Evolutionary conservation across 176 grass and related monocot species (phyloP), one percentile per base, ranked within the genome.

Genomic region (Hyparrhenia diplandra): DNA sequence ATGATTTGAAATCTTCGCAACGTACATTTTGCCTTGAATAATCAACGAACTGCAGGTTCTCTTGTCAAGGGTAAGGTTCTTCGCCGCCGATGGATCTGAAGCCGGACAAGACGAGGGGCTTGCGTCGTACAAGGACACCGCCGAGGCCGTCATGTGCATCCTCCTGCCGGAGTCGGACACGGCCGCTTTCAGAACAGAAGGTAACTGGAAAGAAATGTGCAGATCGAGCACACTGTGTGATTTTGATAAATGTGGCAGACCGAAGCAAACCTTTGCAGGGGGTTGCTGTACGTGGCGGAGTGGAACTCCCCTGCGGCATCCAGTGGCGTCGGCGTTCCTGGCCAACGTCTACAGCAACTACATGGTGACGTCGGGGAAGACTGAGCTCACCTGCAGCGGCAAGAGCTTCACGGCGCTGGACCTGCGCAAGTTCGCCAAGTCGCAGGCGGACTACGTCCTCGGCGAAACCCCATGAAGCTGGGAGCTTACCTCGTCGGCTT

Each of bases 401-500:
- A 82, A 81, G 67, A 76, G 73, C 80, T 97, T 91, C 84, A 35
- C 84, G 2, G 52, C 91, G 4, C 20, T 36, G 0, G 87, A 97
- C 71, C 91, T 97, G 55, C 91, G 89, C 62, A 89, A 75, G 8
- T 97, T 97, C 55, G 94, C 94, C 54, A 83, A 78, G 61, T 91
- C 91, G 10, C 47, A 93, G 91, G 89, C 66, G 13, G 85, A 94
- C 37, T 97, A 97, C 55, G 81, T 97, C 42, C 52, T 97, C 40
- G 94, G 94, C 16, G 75, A 60, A 97, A 97, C 70, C 91, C 91
- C 5, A 85, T 85, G 85, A 87, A 94, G 89, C 54, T 94, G n/a
- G n/a, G 60, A 97, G 94, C 76, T n/a, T 97, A 97, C 82, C 84
- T 97, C 21, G 89, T 97, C 23, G 94, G 91, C 46, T 94, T 88